A percentile compares a stretch with the other conserved stretches of the same genome.
These are phyloP conservation scores for Nigrospora oryzae DNA, from an alignment of 2,329 filamentous ascomycete genomes.

Conservation along the genomic window DNA sequence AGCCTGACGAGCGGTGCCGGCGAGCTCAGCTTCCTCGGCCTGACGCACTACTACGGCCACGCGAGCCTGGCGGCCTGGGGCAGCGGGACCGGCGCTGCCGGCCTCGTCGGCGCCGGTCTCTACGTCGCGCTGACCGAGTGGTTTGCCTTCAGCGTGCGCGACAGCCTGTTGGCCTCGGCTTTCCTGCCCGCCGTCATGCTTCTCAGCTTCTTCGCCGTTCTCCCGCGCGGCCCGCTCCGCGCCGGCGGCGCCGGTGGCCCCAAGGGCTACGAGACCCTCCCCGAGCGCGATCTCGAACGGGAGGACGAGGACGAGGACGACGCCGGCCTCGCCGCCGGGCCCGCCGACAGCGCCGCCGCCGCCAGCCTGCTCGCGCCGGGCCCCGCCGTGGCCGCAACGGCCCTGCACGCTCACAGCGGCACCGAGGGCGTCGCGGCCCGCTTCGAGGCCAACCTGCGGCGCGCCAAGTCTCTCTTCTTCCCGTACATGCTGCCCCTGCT, in stretches of 20 bases:
- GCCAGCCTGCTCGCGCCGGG: conserved; percentile 40
- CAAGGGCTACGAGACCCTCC: conserved; percentile 47
- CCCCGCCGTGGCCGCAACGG: conserved; percentile 28
- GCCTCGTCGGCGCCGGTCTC: conserved; percentile 75
- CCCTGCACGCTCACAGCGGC: conserved; percentile 21
- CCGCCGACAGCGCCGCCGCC: conserved; percentile 31
- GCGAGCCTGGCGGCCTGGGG: conserved; percentile 87
- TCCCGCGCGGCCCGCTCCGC: conserved; percentile 62
- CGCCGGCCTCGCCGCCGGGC: conserved; percentile 23
- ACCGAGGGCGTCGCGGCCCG: conserved; percentile 16
- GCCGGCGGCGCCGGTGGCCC: conserved; percentile 22
- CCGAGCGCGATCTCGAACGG: conserved; percentile 31
- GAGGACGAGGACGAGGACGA: conserved; percentile 29
- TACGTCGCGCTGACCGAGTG: conserved; percentile 83
- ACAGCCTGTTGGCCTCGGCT: conserved; percentile 69
- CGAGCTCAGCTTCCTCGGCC: conserved; percentile 80
- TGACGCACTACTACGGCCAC: conserved; percentile 89
- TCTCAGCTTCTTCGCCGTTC: conserved; percentile 72
- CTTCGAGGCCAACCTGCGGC: conserved; percentile 48
- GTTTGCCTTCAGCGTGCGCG: conserved; percentile 63
- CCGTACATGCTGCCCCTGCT: conserved; percentile 84
- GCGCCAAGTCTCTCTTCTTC: conserved; percentile 62
- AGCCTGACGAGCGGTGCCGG: conserved; percentile 81
- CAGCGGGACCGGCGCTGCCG: conserved; percentile 83
- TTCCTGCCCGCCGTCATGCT: conserved; percentile 77